Evolutionary conservation across 139 green algal species (phyloP), one percentile per base, ranked within the genome.

Genomic region (Picochlorum sp.): DNA sequence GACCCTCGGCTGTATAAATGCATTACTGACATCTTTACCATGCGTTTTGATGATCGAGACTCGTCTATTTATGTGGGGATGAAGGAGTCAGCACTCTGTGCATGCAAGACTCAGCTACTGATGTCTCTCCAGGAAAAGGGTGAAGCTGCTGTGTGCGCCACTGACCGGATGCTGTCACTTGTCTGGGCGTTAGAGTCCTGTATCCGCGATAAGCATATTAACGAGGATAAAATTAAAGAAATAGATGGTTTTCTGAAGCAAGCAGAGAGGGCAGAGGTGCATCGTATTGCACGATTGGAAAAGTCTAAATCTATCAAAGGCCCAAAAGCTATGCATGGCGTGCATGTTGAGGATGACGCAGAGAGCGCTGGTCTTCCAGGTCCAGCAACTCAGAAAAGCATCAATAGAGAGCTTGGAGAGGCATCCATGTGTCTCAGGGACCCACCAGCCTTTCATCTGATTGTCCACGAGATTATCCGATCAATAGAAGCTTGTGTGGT

Each of bases 81-180:
- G 49, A 68, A 79, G 20, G 81, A 91, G 60, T 66, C 77, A 0
- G 78, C 75, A 34, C 80, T 85, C 61, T 86, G 79, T 58, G 68
- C 75, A 10, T 81, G 91, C 68, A 76, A 85, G 13, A 68, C 66
- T 6, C 72, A 90, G 75, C 80, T 94, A 63, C 78, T 92, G 26
- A 94, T 94, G 86, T 72, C 75, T 45, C 78, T 92, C 31, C 86
- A 94, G 63, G 86, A 94, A 65, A 69, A 56, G 9, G 71, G 71
- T 5, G 57, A 66, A 49, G 68, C 54, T 1, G 67, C 80, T 60
- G 49, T 83, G 31, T 68, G 64, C 50, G 28, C 38, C 9, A 52
- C 67, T 56, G 80, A 86, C 10, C 61, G 70, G 4, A 74, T 63
- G 47, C 75, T 90, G 69, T 74, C 84, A 67, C 67, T 87, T 71